Evolutionary conservation across 306 rosid species (phyloP).

Genomic region (Amphicarpaea edgeworthii): DNA sequence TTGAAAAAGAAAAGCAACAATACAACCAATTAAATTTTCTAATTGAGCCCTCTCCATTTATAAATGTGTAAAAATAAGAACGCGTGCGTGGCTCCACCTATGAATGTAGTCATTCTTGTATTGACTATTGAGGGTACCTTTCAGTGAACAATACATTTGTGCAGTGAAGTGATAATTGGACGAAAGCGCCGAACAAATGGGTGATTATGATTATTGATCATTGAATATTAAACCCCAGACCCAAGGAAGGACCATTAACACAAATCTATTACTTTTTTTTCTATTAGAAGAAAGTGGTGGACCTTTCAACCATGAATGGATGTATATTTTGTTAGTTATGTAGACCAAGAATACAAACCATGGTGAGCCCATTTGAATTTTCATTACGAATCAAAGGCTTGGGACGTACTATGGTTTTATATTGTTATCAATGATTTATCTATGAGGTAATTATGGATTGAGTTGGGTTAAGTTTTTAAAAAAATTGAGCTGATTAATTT

Average conservation of each 20-base stretch:
- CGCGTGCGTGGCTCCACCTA: too few species aligned
- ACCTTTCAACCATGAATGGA: slow-evolving; percentile 11
- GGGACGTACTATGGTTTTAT: neutral
- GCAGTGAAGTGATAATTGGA: slow-evolving; percentile 42
- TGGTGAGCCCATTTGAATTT: neutral
- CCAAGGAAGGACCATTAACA: slow-evolving; percentile 42
- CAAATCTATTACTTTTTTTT: slow-evolving; percentile 34
- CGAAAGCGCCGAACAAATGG: slow-evolving; percentile 44
- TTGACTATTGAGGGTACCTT: too few species aligned
- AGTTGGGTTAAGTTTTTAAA: too few species aligned
- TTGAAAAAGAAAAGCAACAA: neutral
- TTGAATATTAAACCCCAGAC: too few species aligned
- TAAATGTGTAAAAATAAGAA: too few species aligned
- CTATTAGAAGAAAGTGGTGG: slow-evolving; percentile 50
- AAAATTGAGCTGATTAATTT: neutral
- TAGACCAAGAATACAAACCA: neutral
- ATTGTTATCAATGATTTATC: neutral
- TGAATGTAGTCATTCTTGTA: too few species aligned
- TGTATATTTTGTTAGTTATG: neutral
- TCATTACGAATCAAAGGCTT: neutral
- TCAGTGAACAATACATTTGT: slow-evolving; percentile 35
- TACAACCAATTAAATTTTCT: neutral
- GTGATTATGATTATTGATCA: too few species aligned
- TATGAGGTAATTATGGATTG: too few species aligned
- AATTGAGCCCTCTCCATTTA: slow-evolving; percentile 29